Percentiles rank a stretch among this genome's conserved stretches.
Conservation (phyloP, 345 rosid species). For the Salix udensis region DNA sequence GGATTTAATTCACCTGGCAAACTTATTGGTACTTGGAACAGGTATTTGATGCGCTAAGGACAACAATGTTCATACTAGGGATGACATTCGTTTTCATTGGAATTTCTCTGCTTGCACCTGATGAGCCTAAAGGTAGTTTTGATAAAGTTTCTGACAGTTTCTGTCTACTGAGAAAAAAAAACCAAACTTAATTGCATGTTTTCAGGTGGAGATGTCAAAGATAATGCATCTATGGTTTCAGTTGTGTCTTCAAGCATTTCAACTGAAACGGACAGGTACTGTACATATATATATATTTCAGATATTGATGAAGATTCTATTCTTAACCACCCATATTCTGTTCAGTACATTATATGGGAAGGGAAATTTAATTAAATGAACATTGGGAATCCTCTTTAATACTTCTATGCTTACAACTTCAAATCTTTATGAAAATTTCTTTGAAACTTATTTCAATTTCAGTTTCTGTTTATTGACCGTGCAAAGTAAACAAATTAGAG, state of each 20-base stretch:
- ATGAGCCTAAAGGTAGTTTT: constrained; percentile 65
- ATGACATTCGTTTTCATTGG: constrained; percentile 83
- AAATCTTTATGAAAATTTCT: neutral
- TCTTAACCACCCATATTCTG: neutral
- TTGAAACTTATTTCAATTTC: neutral
- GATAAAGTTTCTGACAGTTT: neutral
- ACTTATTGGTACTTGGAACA: constrained; percentile 28
- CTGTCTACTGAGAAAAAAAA: neutral
- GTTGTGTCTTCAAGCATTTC: constrained; percentile 49
- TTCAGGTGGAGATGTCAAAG: constrained; percentile 75
- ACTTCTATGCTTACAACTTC: neutral
- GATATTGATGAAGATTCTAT: neutral
- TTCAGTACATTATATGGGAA: neutral
- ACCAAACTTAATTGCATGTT: constrained; percentile 7
- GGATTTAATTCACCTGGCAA: neutral
- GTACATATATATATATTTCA: neutral
- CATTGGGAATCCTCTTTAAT: neutral
- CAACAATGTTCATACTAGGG: constrained; percentile 92
- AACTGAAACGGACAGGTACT: constrained; percentile 70
- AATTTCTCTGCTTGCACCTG: constrained; percentile 91
- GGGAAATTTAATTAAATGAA: neutral
- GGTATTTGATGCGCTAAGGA: constrained; percentile 86
- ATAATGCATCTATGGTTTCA: constrained; percentile 48
- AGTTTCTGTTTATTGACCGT: neutral
- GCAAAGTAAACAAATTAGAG: neutral